Conservation (phyloP, 805 yeast genomes). For the Nakazawaea sp. region DNA sequence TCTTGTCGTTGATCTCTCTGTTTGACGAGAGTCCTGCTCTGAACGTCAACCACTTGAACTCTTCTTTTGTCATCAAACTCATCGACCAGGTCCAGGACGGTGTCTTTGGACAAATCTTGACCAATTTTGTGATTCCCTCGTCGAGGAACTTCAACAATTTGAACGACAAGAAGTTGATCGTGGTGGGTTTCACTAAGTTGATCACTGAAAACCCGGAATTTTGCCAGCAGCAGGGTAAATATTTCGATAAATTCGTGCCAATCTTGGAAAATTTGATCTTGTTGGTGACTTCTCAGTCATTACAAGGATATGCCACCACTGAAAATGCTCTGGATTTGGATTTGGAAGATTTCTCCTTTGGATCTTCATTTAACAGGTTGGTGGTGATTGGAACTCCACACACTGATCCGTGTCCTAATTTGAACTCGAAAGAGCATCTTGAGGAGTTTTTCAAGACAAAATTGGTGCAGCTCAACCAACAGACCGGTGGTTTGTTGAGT, state of each 20-base stretch:
- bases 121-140: slow-evolving; percentile 44
- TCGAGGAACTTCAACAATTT: slow-evolving; percentile 33
- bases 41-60: slow-evolving; percentile 16
- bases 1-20: slow-evolving; percentile 34
- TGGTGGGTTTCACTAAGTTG: slow-evolving; percentile 41
- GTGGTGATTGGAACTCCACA: slow-evolving; percentile 53
- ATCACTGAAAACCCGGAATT: slow-evolving; percentile 28
- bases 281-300: slow-evolving; percentile 25
- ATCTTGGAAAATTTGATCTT: slow-evolving; percentile 38
- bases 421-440: slow-evolving; percentile 26
- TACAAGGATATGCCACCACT: slow-evolving; percentile 27
- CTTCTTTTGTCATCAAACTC: slow-evolving; percentile 48
- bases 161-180: slow-evolving; percentile 37
- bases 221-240: slow-evolving; percentile 26
- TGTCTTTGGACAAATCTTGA: slow-evolving; percentile 43
- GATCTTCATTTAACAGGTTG: slow-evolving; percentile 75
- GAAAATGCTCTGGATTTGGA: slow-evolving; percentile 49
- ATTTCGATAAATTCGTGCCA: slow-evolving; percentile 31
- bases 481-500: slow-evolving; percentile 12
- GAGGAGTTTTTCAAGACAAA: slow-evolving; percentile 26
- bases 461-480: slow-evolving; percentile 14
- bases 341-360: slow-evolving; percentile 67
- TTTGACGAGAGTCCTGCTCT: slow-evolving; percentile 21
- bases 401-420: slow-evolving; percentile 63
- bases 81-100: slow-evolving; percentile 69